Evolutionary conservation across 352 stramenopile species (phyloP), one percentile per base, ranked within the genome.

Genomic region (Phytophthora sp.): DNA sequence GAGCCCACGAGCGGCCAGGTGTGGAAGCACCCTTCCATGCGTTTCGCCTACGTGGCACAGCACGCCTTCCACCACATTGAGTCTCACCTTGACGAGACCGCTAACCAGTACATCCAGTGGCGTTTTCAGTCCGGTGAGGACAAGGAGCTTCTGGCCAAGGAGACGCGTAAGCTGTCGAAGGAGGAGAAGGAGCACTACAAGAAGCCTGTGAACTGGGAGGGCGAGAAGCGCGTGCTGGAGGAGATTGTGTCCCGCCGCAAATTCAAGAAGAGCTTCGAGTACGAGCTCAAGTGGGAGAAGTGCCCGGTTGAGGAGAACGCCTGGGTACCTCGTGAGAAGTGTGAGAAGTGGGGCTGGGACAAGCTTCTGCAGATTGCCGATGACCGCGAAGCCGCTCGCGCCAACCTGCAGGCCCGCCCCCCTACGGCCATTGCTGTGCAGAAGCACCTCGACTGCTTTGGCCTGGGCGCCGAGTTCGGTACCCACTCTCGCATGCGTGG

Each of bases 21-120:
- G 57, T 95, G 87, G 87, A 95, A 94, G 77, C 87, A 95, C 74
- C 87, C 83, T 35, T 69, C 78, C 31, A 83, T 98, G 69, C 91
- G 94, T 75, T 95, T 98, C 66, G 96, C 96, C 3, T 99, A 98
- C 77, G 96, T 99, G 4, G 94, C 95, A 26, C 96, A 99, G 83
- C 96, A 99, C 77, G 92, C 96, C 32, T 99, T 99, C 79, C 95
- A 98, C 72, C 97, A 99, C 79, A 97, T 99, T 60, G 97, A 99
- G 76, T 79, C 96, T 56, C 96, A 99, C 79, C 87, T 99, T 39
- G 95, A 99, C 58, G 83, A 96, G 44, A 97, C 87, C 52, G 94
- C 97, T n/a, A 96, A 94, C 62, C 77, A 97, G 54, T 99, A 99
- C 84, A 98, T 99, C 69, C 95, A 98, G 78, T 98, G 93, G 94